These are phyloP conservation scores for Aquilaria sinensis DNA, from an alignment of 345 rosid genomes.

Conservation along the genomic window DNA sequence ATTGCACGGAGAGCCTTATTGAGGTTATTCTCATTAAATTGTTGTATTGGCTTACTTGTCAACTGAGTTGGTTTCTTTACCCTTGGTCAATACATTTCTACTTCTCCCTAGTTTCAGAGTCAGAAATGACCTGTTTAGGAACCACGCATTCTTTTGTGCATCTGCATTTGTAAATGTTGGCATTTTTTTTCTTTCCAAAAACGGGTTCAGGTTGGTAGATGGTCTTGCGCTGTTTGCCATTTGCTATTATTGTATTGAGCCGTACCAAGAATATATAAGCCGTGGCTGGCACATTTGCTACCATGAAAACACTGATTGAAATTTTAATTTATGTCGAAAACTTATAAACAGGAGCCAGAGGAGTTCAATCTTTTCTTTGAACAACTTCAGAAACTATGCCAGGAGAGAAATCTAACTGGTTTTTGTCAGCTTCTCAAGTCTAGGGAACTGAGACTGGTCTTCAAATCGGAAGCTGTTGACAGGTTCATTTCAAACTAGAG, in stretches of 20 bases:
- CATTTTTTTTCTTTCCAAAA: neutral
- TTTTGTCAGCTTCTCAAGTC: conserved; percentile 46
- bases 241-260: too few relatives aligned
- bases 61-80: neutral
- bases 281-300: neutral
- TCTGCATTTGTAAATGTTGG: neutral
- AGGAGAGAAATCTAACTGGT: conserved; percentile 24
- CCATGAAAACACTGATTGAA: neutral
- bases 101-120: too few relatives aligned
- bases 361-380: conserved; percentile 63
- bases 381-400: conserved; percentile 31
- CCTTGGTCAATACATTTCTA: neutral
- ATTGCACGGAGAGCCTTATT: conserved; percentile 73
- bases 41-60: neutral
- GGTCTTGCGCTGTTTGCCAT: too few relatives aligned
- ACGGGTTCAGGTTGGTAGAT: too few relatives aligned
- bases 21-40: conserved; percentile 32
- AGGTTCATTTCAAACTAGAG: conserved; percentile 36
- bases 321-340: neutral
- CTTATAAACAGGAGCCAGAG: conserved; percentile 66
- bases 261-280: too few relatives aligned
- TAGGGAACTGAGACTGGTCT: conserved; percentile 45
- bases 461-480: conserved; percentile 81
- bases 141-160: neutral
- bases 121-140: neutral